Evolutionary conservation across 257 asterid genomes (phyloP).

Genomic region (Osmanthus fragrans): DNA sequence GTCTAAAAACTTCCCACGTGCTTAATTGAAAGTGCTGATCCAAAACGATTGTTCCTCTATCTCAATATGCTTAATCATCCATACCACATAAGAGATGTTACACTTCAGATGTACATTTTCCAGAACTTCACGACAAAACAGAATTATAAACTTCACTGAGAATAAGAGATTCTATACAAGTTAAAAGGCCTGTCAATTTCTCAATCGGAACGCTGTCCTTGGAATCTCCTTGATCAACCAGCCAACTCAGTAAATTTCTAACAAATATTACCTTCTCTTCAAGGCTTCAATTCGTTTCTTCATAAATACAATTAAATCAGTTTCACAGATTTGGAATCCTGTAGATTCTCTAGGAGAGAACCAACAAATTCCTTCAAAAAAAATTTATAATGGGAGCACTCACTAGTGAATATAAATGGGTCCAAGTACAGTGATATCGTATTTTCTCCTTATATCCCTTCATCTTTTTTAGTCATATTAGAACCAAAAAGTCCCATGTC

Average conservation of each 20-base stretch:
- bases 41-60: constrained; percentile 10
- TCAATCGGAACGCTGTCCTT: neutral
- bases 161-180: neutral
- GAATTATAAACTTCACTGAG: neutral
- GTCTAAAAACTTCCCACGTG: constrained; percentile 29
- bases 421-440: too few species aligned
- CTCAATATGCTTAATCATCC: neutral
- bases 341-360: constrained; percentile 6
- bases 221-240: neutral
- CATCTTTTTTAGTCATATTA: neutral
- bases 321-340: neutral
- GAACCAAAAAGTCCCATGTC: neutral
- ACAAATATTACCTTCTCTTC: constrained; percentile 7
- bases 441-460: neutral
- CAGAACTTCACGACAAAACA: neutral
- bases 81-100: neutral
- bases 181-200: neutral
- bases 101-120: neutral
- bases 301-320: neutral
- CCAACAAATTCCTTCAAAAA: neutral
- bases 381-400: neutral
- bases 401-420: neutral
- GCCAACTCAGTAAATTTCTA: neutral
- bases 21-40: constrained; percentile 28
- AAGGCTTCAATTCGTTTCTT: constrained; percentile 5